These are phyloP conservation scores for Diplodia corticola DNA, from an alignment of 2,329 filamentous ascomycete genomes.

Conservation along the genomic window DNA sequence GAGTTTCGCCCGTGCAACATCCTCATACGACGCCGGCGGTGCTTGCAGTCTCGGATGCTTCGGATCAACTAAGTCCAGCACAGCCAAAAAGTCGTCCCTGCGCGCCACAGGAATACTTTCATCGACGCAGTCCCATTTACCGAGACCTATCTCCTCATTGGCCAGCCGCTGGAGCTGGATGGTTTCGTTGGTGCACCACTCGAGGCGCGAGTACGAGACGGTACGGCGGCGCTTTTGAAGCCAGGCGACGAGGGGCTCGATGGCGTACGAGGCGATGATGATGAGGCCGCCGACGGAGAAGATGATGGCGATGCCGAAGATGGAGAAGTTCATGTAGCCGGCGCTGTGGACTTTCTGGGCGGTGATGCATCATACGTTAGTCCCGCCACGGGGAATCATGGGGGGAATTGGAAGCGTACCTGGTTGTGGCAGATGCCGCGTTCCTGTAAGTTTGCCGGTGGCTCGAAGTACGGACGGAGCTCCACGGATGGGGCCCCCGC, in stretches of 20 bases:
- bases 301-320: slow-evolving; percentile 28
- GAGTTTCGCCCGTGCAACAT: not conserved
- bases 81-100: not conserved
- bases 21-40: not conserved
- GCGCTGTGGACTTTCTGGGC: slow-evolving; percentile 28
- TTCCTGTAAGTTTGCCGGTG: not conserved
- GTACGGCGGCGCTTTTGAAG: not conserved
- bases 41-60: not conserved
- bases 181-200: slow-evolving; percentile 18
- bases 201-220: slow-evolving; percentile 1
- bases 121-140: not conserved
- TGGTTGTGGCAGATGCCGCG: slow-evolving; percentile 20
- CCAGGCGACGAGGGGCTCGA: not conserved
- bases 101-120: slow-evolving; percentile 25
- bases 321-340: slow-evolving; percentile 29
- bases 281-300: slow-evolving; percentile 27
- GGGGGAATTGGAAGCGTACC: not conserved
- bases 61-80: not conserved
- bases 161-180: slow-evolving; percentile 19
- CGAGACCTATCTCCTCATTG: slow-evolving; percentile 1
- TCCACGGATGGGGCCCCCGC: not conserved
- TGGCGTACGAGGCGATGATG: slow-evolving; percentile 22
- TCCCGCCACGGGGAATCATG: not conserved
- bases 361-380: not conserved
- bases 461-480: not conserved